Percentiles rank a stretch among this genome's conserved stretches.
Conservation (phyloP, 805 yeast genomes). For the Zygotorulaspora sp. region DNA sequence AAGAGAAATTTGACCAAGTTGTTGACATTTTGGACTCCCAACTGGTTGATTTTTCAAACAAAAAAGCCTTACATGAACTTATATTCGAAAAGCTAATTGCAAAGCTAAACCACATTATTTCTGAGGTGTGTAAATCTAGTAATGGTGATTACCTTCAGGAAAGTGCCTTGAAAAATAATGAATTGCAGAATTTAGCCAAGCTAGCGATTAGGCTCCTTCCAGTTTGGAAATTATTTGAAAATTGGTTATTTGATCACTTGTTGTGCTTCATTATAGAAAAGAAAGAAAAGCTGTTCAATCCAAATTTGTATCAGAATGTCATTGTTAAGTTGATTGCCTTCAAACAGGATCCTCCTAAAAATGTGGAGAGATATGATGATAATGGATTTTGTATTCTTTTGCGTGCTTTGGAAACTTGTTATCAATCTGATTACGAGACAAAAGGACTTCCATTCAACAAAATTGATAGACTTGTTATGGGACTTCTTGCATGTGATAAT, state of each 20-base stretch:
- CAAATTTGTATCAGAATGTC: slow-evolving; percentile 4
- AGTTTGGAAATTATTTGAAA: slow-evolving; percentile 13
- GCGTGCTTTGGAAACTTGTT: slow-evolving; percentile 38
- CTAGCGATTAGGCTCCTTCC: slow-evolving; percentile 11
- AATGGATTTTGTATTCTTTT: slow-evolving; percentile 25
- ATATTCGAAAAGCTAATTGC: slow-evolving; percentile 6
- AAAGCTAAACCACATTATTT: not conserved
- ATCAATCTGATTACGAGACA: slow-evolving; percentile 25
- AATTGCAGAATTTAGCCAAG: slow-evolving; percentile 9
- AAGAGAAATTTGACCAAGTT: slow-evolving; percentile 15
- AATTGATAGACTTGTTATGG: slow-evolving; percentile 18
- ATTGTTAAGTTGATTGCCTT: slow-evolving; percentile 2
- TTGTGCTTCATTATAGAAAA: slow-evolving; percentile 7
- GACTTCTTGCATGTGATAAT: slow-evolving; percentile 19
- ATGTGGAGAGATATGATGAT: not conserved
- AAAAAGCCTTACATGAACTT: not conserved
- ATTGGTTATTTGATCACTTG: slow-evolving; percentile 13
- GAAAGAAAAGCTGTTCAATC: slow-evolving; percentile 14
- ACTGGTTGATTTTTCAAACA: slow-evolving; percentile 7
- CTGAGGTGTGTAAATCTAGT: not conserved
- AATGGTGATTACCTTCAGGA: slow-evolving; percentile 1
- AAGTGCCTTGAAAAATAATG: slow-evolving; percentile 5
- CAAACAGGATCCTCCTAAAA: not conserved
- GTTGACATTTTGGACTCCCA: slow-evolving; percentile 12
- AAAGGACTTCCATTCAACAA: slow-evolving; percentile 3